A percentile compares a stretch with the other conserved stretches of the same genome.
These are phyloP conservation scores for barley (Hordeum vulgare) DNA, from an alignment of 176 grass and related monocot species.

Conservation along the genomic window DNA sequence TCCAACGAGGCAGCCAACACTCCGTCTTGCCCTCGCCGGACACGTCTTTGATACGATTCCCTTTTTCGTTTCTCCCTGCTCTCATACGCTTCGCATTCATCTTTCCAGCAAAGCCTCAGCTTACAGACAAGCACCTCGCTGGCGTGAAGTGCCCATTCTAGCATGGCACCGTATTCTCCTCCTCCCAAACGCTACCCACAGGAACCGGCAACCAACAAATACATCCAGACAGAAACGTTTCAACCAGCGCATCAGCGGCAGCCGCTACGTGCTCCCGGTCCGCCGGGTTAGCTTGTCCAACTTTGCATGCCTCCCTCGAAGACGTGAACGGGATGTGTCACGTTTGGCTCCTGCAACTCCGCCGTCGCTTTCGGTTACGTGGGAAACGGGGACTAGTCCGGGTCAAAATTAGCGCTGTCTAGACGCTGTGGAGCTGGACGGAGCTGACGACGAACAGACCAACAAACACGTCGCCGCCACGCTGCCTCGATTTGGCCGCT, in stretches of 20 bases:
- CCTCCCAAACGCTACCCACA: background rate
- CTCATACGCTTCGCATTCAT: background rate
- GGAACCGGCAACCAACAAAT: background rate
- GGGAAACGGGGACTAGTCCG: background rate
- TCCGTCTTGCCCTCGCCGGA: background rate
- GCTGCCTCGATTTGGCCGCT: background rate
- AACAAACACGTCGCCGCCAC: slow-evolving; percentile 5
- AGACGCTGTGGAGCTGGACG: background rate
- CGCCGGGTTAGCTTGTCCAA: background rate
- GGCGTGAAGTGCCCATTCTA: background rate
- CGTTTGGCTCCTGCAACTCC: background rate
- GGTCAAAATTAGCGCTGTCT: background rate
- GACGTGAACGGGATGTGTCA: background rate
- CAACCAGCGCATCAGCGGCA: background rate
- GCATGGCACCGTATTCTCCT: background rate
- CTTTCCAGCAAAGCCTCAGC: background rate
- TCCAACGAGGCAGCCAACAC: too few relatives aligned
- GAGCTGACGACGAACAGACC: too few relatives aligned
- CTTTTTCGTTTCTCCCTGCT: background rate
- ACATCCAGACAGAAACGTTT: background rate
- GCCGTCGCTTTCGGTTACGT: background rate
- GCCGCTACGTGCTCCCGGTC: background rate
- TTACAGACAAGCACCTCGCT: background rate
- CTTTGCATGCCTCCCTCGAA: background rate
- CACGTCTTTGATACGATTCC: background rate